Evolutionary conservation across 2,329 filamentous ascomycete genomes (phyloP), one percentile per base, ranked within the genome.

Genomic region (Fusarium sp.): DNA sequence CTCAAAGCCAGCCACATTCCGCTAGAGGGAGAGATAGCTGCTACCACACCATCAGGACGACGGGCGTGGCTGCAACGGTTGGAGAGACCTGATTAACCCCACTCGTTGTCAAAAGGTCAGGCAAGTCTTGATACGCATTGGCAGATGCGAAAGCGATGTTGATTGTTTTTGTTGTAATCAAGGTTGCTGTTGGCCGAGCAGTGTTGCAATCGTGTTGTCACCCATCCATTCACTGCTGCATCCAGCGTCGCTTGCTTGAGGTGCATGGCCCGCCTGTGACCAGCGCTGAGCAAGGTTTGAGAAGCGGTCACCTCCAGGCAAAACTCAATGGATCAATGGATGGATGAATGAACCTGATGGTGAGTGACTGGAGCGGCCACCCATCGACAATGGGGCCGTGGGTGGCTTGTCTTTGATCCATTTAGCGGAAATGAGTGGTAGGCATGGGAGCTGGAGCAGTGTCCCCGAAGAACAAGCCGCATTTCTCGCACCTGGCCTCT

Each of bases 371-470:
- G 57, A 61, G 14, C 50, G 9, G 60, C 60, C 56, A 41, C 52
- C 35, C 35, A 37, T 37, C 16, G 39, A 43, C 39, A 37, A 58
- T 69, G 43, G 27, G 50, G 57, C 56, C 43, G 60, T 71, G 67
- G 74, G 68, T 39, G 50, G 65, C 50, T 57, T 74, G 65, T 74
- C 69, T 76, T 63, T 69, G 66, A 74, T 67, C 68, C 60, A 68
- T 75, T 66, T 72, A 64, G 60, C 35, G 65, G 68, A 74, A 71
- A 74, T 74, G 71, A 72, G 64, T 63, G 64, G 54, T 67, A 73
- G 62, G 65, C 59, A 54, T 66, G 64, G 64, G 69, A 57, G 65
- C 62, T 64, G 64, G 69, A 57, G 65, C 62, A 64, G 41, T 68
- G 43, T 57, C 64, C 58, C 68, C 68, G 68, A 71, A 66, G 50